Conservation (phyloP, 495 filamentous ascomycete genomes). For the Tuber microsphaerosporum region DNA sequence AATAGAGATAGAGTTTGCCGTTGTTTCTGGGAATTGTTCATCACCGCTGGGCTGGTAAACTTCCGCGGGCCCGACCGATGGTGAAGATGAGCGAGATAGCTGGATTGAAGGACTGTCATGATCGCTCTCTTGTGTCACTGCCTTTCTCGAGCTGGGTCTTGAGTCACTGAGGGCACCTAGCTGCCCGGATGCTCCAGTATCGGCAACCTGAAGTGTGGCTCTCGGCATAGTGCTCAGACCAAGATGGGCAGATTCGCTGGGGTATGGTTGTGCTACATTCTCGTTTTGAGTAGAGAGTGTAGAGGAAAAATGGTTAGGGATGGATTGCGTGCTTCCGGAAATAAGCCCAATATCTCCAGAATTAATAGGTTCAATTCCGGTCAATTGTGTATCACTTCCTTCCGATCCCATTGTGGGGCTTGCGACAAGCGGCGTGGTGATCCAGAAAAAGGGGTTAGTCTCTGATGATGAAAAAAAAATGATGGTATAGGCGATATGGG, state of each 20-base stretch:
- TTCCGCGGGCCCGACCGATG: constrained; percentile 5
- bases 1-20: background rate
- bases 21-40: constrained; percentile 16
- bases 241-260: background rate
- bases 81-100: constrained; percentile 8
- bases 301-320: background rate
- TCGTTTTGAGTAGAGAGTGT: background rate
- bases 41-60: constrained; percentile 11
- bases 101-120: background rate
- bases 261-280: background rate
- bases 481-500: background rate
- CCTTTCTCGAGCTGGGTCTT: background rate
- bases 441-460: background rate
- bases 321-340: background rate
- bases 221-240: background rate
- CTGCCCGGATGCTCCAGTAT: background rate
- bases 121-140: background rate
- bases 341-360: background rate
- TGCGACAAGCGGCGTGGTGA: background rate
- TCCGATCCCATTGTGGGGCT: background rate
- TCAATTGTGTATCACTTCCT: background rate
- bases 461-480: background rate
- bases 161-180: background rate
- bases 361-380: background rate
- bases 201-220: background rate